Evolutionary conservation across 805 yeast genomes (phyloP).

Genomic region (Ogataea thermomethanolica): DNA sequence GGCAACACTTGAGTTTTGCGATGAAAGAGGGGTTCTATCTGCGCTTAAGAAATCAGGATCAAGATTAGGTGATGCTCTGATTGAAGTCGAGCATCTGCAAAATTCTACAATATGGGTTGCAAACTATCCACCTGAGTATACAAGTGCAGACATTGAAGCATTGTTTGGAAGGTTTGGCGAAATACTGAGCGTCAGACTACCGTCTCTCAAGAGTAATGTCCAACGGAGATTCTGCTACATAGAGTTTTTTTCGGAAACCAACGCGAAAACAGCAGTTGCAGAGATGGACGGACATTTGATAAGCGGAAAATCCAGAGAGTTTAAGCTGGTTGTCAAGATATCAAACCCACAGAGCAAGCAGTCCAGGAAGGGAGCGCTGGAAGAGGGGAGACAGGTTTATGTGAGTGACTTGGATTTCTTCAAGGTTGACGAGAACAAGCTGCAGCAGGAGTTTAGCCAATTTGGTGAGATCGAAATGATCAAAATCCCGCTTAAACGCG

Average conservation of each 20-base stretch:
- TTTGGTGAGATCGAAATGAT: conserved; percentile 55
- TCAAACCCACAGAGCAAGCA: conserved; percentile 54
- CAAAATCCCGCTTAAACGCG: conserved; percentile 41
- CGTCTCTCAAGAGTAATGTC: conserved; percentile 52
- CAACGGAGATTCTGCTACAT: conserved; percentile 72
- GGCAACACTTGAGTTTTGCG: conserved; percentile 59
- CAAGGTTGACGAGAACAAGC: conserved; percentile 35
- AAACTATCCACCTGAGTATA: conserved; percentile 61
- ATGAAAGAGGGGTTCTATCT: conserved; percentile 45
- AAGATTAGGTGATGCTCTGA: conserved; percentile 37
- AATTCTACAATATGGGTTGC: conserved; percentile 66
- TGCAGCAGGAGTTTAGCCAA: conserved; percentile 41
- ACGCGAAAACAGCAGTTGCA: conserved; percentile 43
- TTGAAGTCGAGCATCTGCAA: conserved; percentile 44
- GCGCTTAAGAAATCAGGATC: conserved; percentile 62
- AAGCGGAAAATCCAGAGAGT: conserved; percentile 31
- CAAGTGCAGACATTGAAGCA: conserved; percentile 35
- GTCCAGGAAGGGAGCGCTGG: conserved; percentile 42
- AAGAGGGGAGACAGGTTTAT: conserved; percentile 55
- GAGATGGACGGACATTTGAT: conserved; percentile 38
- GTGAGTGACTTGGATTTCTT: conserved; percentile 50
- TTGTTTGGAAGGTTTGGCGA: conserved; percentile 41
- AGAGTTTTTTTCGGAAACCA: conserved; percentile 45
- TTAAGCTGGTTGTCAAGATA: conserved; percentile 50
- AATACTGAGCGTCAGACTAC: conserved; percentile 54